Percentiles rank a stretch among this genome's conserved stretches.
Evolutionary conservation across 2,329 filamentous ascomycete genomes (phyloP).

Genomic region (Septoria linicola): DNA sequence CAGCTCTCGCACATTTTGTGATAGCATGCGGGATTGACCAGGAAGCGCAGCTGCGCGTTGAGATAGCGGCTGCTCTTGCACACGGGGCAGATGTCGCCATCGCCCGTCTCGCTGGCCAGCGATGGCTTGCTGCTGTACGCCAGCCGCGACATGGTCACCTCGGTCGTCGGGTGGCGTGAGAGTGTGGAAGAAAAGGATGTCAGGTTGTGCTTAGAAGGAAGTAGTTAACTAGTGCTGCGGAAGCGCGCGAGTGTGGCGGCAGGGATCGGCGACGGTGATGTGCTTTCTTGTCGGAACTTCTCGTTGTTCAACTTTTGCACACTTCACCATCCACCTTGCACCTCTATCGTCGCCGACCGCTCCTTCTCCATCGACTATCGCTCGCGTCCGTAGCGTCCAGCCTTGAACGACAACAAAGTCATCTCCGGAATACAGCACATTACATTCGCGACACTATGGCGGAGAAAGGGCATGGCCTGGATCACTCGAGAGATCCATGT

Average conservation of each 20-base stretch:
- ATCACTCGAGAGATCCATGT: conserved; percentile 95
- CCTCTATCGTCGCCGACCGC: too few relatives aligned
- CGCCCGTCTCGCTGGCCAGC: conserved; percentile 21
- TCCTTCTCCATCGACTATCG: too few relatives aligned
- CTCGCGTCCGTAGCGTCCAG: too few relatives aligned
- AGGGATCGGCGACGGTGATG: too few relatives aligned
- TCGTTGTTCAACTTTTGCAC: too few relatives aligned
- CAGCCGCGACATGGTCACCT: conserved; percentile 36
- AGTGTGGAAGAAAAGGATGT: neutral
- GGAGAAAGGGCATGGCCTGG: conserved; percentile 54
- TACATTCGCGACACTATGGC: conserved; percentile 26
- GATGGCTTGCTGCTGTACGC: conserved; percentile 30
- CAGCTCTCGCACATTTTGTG: conserved; percentile 98
- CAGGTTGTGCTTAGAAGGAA: neutral
- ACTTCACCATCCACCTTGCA: too few relatives aligned
- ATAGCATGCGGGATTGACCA: conserved; percentile 98
- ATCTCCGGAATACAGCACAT: too few relatives aligned
- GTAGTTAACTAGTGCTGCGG: neutral
- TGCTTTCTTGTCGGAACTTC: too few relatives aligned
- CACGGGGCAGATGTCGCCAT: conserved; percentile 76
- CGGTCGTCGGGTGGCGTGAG: neutral
- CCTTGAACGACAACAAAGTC: too few relatives aligned
- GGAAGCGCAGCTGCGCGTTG: conserved; percentile 89
- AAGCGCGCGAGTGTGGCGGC: too few relatives aligned
- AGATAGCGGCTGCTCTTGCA: conserved; percentile 97